These are phyloP conservation scores for Aurinia saxatilis DNA, from an alignment of 345 rosid species.

Conservation along the genomic window DNA sequence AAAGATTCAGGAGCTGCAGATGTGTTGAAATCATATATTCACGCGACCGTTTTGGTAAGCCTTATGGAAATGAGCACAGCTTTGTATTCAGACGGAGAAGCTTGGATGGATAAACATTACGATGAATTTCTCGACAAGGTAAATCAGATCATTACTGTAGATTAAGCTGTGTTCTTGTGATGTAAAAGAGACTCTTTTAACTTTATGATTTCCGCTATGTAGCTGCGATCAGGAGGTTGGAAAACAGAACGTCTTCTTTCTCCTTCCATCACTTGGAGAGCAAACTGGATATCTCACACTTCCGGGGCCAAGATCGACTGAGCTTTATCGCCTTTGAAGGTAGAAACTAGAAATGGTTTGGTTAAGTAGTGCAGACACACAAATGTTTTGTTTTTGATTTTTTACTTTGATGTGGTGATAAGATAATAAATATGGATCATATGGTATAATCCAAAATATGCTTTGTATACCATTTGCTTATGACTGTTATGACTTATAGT, in stretches of 20 bases:
- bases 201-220: constrained; percentile 17
- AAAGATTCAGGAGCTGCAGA: constrained; percentile 54
- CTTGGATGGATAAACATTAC: constrained; percentile 79
- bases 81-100: constrained; percentile 39
- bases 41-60: constrained; percentile 55
- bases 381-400: no score
- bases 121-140: constrained; percentile 60
- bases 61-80: constrained; percentile 20
- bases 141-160: background rate
- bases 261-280: constrained; percentile 70
- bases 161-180: background rate
- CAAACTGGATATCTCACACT: constrained; percentile 48
- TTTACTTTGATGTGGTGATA: no score
- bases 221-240: constrained; percentile 76
- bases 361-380: no score
- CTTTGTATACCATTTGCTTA: no score
- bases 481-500: no score
- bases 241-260: constrained; percentile 75
- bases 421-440: no score
- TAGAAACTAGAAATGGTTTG: no score
- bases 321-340: constrained; percentile 9
- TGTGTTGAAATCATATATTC: constrained; percentile 66
- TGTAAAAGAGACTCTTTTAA: background rate
- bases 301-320: constrained; percentile 49
- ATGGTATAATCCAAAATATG: no score